Evolutionary conservation across 768 basidiomycete genomes (phyloP), one percentile per base, ranked within the genome.

Genomic region (Grammothele lineata): DNA sequence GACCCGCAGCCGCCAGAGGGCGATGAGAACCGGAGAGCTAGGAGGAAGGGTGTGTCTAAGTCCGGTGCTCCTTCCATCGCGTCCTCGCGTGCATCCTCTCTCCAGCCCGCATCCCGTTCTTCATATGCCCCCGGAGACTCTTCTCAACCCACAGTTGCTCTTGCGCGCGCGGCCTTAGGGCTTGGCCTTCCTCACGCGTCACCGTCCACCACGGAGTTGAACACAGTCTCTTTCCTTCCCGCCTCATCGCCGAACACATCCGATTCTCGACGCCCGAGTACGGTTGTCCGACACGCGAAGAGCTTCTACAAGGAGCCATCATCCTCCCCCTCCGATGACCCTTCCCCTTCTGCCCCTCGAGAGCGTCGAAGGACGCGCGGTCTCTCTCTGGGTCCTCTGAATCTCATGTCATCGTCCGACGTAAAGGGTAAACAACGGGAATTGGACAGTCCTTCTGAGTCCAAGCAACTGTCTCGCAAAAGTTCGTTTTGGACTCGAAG

Each of bases 401-500:
- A 66, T 23, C 57, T 71, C 26, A 62, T 61, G 37, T 57, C 67
- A 6, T 67, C 67, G 7, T 67, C 74, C 21, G 44, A 60, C 10
- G 80, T 68, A 21, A 63, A 67, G 40, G 62, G 55, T 11, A 78
- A 76, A 48, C 70, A 65, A n/a, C 70, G 71, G 42, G 70, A 72
- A 37, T 62, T 62, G 17, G 66, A 64, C 33, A 55, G 42, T 22
- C 47, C 65, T 5, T 62, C 61, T 5, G 51, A 65, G 17, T 62
- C 72, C 6, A 76, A 72, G 33, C 57, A 70, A 4, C 52, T 83
- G 25, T 64, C 73, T 10, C 77, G 83, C 41, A 80, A 78, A 60
- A 57, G 79, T 9, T 87, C 86, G 5, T 86, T 87, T 57, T 87
- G 85, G 84, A 63, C 62, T 1, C 75, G 77, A 48, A 81, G 71